Conservation (phyloP, 768 basidiomycete genomes). For the Calocera viscosa region DNA sequence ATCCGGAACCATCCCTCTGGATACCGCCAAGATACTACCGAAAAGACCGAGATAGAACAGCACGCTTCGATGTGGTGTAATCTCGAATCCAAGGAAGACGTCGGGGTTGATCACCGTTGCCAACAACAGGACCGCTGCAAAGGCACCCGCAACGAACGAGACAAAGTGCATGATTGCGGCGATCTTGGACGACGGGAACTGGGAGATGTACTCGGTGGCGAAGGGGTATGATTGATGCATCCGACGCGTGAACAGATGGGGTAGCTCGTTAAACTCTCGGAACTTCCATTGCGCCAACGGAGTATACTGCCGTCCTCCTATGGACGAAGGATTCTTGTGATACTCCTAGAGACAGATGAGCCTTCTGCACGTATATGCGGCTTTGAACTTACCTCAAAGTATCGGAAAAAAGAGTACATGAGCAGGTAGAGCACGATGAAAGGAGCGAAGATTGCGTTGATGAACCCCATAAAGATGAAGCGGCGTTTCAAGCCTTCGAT, state of each 20-base stretch:
- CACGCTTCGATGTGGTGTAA: slow-evolving; percentile 84
- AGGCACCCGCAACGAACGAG: slow-evolving; percentile 91
- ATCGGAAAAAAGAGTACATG: slow-evolving; percentile 99
- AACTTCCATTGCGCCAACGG: slow-evolving; percentile 97
- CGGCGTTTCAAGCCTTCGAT: slow-evolving; percentile 83
- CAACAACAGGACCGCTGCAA: slow-evolving; percentile 86
- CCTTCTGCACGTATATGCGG: slow-evolving; percentile 19
- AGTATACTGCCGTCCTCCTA: slow-evolving; percentile 85
- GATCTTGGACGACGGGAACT: slow-evolving; percentile 92
- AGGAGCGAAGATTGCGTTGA: slow-evolving; percentile 91
- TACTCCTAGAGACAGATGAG: slow-evolving; percentile 59
- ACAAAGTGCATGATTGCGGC: slow-evolving; percentile 91
- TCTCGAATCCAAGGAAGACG: slow-evolving; percentile 83
- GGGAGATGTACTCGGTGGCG: slow-evolving; percentile 91
- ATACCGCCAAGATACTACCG: slow-evolving; percentile 74
- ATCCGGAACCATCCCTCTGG: slow-evolving; percentile 90
- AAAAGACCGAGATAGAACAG: slow-evolving; percentile 87
- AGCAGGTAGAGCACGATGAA: slow-evolving; percentile 93
- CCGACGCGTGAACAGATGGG: slow-evolving; percentile 78
- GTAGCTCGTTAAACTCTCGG: slow-evolving; percentile 95
- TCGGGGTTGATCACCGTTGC: slow-evolving; percentile 91
- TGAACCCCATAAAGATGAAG: slow-evolving; percentile 91
- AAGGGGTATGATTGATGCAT: slow-evolving; percentile 79
- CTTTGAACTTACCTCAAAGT: slow-evolving; percentile 65
- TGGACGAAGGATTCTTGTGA: slow-evolving; percentile 93